A percentile compares a stretch with the other conserved stretches of the same genome.
These are phyloP conservation scores for Dendrobium officinale DNA, from an alignment of 106 monocot genomes.

Conservation along the genomic window DNA sequence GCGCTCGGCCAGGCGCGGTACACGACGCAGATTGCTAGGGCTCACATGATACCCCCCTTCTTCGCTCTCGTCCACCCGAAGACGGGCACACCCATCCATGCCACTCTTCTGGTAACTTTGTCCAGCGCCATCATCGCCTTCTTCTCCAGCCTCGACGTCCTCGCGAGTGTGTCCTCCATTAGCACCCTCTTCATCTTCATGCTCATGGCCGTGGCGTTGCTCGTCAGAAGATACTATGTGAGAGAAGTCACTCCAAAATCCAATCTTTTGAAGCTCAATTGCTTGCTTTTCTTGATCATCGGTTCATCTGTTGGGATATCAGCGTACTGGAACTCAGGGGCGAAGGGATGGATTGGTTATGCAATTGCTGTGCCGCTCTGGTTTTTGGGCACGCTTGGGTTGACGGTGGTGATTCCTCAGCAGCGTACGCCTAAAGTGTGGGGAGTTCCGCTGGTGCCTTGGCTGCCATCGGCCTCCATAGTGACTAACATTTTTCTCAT, in stretches of 20 bases:
- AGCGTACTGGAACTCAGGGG: conserved; percentile 22
- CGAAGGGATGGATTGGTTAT: conserved; percentile 26
- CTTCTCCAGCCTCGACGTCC: conserved; percentile 23
- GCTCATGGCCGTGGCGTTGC: conserved; percentile 27
- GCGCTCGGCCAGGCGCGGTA: conserved; percentile 30
- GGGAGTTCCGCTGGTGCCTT: conserved; percentile 33
- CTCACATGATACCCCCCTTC: conserved; percentile 27
- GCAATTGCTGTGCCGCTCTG: conserved; percentile 21
- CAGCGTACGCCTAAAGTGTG: conserved; percentile 21
- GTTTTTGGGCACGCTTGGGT: conserved; percentile 20
- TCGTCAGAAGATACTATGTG: conserved; percentile 25
- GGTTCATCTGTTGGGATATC: conserved; percentile 16
- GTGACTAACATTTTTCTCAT: conserved; percentile 30
- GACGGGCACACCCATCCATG: conserved; percentile 24
- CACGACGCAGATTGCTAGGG: conserved; percentile 30
- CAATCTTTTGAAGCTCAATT: conserved; percentile 15
- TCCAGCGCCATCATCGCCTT: conserved; percentile 18
- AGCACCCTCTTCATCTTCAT: conserved; percentile 35
- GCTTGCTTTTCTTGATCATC: conserved; percentile 14
- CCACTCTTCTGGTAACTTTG: conserved; percentile 18
- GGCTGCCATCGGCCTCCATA: conserved; percentile 35
- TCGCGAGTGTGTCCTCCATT: conserved; percentile 17
- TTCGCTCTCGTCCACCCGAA: conserved; percentile 33
- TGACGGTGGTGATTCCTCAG: conserved; percentile 15
- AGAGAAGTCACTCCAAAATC: conserved; percentile 12